Base-by-base conservation (phyloP, 805 yeast species). In the Candida anglica region DNA sequence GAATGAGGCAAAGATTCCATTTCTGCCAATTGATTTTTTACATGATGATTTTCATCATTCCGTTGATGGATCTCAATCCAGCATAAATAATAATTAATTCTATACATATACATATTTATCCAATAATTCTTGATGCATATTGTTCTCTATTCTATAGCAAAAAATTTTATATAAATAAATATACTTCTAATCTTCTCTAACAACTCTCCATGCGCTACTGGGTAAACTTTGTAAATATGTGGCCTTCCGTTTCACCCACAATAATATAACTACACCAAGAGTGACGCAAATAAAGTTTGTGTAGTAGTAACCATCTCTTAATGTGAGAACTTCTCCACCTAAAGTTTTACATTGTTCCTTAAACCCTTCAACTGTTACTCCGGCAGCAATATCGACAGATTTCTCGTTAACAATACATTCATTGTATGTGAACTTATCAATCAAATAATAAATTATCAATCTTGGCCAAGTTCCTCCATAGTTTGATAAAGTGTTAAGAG, bases 401-500 rank as follows among this genome's bases (percentile, higher is more conserved):
- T 38, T 34, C 8, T 22, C 32, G 9, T 25, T 10, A 3, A 66
- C 53, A 6, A 57, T 45, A 60, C 98, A 91, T 19, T 66, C 54
- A 1, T 88, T 77, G 3, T 59, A 48, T 0, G 97, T 85, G 46
- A 88, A 75, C 45, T 69, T 73, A 59, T 91, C 97, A 36, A 93
- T 91, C 58, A 88, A 69, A 39, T 70, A 75, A 44, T 88, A 72
- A 1, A 91, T 80, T 20, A 93, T 65, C n/a, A 86, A 64, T 35
- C 87, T 72, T 2, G 98, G 98, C 98, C 98, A 93, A 28, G 94
- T 93, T 8, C 98, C 98, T 16, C 98, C 98, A 38, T 91, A 71
- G 55, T 93, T 93, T 27, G 94, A 79, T 30, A 93, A 67, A 0
- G 98, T 93, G 58, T 93, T 93, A 38, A 93, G 67, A 0, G 95